Conservation (phyloP, 331 rosid genomes). For the Phaseolus coccineus region DNA sequence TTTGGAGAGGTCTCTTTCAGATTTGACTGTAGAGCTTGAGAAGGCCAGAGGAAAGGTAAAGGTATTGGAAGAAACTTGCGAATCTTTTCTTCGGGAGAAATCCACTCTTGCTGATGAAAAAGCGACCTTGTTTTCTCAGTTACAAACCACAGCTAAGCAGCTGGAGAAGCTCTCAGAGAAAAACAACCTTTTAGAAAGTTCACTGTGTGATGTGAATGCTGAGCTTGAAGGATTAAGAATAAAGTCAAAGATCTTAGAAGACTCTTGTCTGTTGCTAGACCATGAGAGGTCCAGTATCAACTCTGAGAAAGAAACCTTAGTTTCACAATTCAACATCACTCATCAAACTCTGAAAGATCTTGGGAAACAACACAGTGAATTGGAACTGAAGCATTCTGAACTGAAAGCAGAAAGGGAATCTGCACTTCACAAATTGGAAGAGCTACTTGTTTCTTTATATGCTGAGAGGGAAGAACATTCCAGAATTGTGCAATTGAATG, state of each 20-base stretch:
- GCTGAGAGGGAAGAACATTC: slow-evolving; percentile 73
- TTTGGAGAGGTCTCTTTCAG: slow-evolving; percentile 82
- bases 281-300: slow-evolving; percentile 67
- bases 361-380: slow-evolving; percentile 54
- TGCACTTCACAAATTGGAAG: slow-evolving; percentile 69
- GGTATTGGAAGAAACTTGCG: slow-evolving; percentile 73
- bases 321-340: slow-evolving; percentile 62
- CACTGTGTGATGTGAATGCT: slow-evolving; percentile 73
- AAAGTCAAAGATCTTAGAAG: slow-evolving; percentile 69
- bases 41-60: slow-evolving; percentile 67
- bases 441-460: slow-evolving; percentile 69
- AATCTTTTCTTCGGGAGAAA: slow-evolving; percentile 72
- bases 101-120: slow-evolving; percentile 74
- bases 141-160: slow-evolving; percentile 62
- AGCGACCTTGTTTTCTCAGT: slow-evolving; percentile 65
- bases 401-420: slow-evolving; percentile 71
- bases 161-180: slow-evolving; percentile 68
- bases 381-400: slow-evolving; percentile 58
- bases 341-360: slow-evolving; percentile 63
- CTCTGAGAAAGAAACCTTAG: slow-evolving; percentile 67
- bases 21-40: slow-evolving; percentile 77
- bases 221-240: slow-evolving; percentile 81
- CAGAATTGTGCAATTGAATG: slow-evolving; percentile 56
- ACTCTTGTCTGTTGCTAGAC: slow-evolving; percentile 58
- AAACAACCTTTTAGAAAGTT: slow-evolving; percentile 71